A percentile compares a stretch with the other conserved stretches of the same genome.
Evolutionary conservation across 176 grass and related monocot species (phyloP).

Genomic region (Zoysia pacifica): DNA sequence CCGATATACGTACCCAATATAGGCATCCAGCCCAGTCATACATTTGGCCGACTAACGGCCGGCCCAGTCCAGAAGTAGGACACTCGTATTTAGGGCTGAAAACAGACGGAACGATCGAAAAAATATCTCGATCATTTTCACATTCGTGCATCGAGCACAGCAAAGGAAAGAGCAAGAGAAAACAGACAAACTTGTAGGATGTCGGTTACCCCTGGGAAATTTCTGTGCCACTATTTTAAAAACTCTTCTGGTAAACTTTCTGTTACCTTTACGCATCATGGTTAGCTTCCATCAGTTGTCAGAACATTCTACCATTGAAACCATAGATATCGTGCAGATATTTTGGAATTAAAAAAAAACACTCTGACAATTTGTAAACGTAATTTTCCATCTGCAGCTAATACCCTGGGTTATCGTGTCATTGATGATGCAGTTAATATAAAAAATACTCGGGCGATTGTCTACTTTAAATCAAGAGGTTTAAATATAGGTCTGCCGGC

Average conservation of each 20-base stretch:
- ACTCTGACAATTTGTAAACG: neutral
- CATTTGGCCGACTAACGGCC: no score
- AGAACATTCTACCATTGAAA: neutral
- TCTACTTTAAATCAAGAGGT: neutral
- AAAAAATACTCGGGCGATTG: neutral
- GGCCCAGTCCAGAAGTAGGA: no score
- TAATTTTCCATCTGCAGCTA: neutral
- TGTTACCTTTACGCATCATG: constrained; percentile 1
- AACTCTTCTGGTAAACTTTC: constrained; percentile 13
- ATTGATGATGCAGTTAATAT: no score
- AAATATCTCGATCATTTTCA: neutral
- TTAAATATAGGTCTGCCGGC: neutral
- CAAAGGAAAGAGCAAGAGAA: neutral
- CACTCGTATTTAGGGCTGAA: no score
- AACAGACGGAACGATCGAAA: no score
- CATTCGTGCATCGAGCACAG: neutral
- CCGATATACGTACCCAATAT: no score
- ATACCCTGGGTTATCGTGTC: neutral
- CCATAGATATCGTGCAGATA: neutral
- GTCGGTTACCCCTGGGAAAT: neutral
- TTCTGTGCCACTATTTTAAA: neutral
- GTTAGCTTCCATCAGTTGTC: neutral
- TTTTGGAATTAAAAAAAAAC: neutral
- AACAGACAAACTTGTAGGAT: constrained; percentile 14
- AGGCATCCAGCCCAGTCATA: no score